Base-by-base conservation (phyloP, 2,329 filamentous ascomycete genomes). In the Corynespora cassiicola region DNA sequence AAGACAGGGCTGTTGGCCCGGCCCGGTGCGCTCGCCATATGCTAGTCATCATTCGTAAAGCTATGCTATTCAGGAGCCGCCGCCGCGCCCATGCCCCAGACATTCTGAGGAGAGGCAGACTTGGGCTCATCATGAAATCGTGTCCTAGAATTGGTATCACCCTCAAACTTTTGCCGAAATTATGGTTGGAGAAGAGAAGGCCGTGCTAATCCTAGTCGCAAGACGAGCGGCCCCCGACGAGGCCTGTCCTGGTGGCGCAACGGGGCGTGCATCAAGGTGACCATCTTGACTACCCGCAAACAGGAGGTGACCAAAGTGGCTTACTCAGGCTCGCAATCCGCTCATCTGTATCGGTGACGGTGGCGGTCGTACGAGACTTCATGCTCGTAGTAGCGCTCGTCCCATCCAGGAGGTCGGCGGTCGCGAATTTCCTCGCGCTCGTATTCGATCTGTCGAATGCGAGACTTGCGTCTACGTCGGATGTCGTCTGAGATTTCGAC, bases 401-500 rank as follows among this genome's bases (percentile, higher is more conserved):
- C 84, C 25, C 84, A 83, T 50, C 75, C 76, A 33, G 58, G 52
- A 9, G 68, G 58, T 45, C 63, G 56, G 35, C 69, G 68, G 25
- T 79, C 71, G 35, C 76, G 74, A 37, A 79, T 75, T 31, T 73
- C 70, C 37, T 78, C 72, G 21, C 75, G 70, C 68, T 88, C 84
- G 61, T 76, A 83, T 58, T 83, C 75, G 39, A 84, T 81, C 58
- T 84, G 78, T 26, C 76, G 74, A 39, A 84, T 81, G 18, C 80
- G 75, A 42, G 78, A 75, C 39, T 76, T 76, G 32, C 80, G 78
- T 38, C 79, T 80, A 39, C 81, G 81, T 22, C 89, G 87, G 60
- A 96, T 94, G 14, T 88, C 81, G 46, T 95, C 87, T 1, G 90
- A 89, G 3, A 95, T 68, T 48, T 94, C 82, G 17, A 95, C 88